These are phyloP conservation scores for Desmodesmus armatus DNA, from an alignment of 139 green algal species.

Conservation along the genomic window DNA sequence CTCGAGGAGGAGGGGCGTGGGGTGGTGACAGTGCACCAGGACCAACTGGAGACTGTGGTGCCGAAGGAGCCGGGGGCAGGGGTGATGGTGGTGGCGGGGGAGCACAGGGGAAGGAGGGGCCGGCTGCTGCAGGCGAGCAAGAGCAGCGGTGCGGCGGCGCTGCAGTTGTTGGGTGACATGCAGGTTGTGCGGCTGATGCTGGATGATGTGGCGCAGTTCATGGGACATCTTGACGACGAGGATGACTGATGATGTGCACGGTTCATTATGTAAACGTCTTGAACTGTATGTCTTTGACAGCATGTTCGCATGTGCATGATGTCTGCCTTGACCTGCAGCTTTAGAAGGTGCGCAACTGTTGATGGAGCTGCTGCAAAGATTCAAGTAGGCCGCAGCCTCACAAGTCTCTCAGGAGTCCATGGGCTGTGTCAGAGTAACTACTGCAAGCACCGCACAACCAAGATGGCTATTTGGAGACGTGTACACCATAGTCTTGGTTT, in stretches of 20 bases:
- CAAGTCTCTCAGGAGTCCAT: no score
- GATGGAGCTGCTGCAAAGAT: no score
- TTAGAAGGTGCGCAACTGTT: no score
- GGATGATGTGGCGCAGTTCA: slow-evolving; percentile 77
- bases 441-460: no score
- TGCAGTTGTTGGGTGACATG: slow-evolving; percentile 78
- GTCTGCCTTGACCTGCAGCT: no score
- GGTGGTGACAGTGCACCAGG: slow-evolving; percentile 64
- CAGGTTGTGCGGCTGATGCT: slow-evolving; percentile 73
- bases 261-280: no score
- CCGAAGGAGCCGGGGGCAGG: slow-evolving; percentile 67
- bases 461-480: no score
- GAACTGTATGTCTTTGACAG: no score
- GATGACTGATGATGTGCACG: slow-evolving; percentile 11
- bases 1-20: slow-evolving; percentile 64
- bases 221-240: slow-evolving; percentile 39
- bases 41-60: slow-evolving; percentile 83
- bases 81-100: slow-evolving; percentile 76
- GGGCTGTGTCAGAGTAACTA: no score
- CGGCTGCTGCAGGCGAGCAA: slow-evolving; percentile 64
- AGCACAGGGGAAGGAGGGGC: slow-evolving; percentile 63
- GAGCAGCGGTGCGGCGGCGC: slow-evolving; percentile 60
- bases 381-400: no score
- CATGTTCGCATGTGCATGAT: no score
- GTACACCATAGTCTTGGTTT: no score